Evolutionary conservation across 352 stramenopile species (phyloP).

Genomic region (Phytophthora fragariaefolia): DNA sequence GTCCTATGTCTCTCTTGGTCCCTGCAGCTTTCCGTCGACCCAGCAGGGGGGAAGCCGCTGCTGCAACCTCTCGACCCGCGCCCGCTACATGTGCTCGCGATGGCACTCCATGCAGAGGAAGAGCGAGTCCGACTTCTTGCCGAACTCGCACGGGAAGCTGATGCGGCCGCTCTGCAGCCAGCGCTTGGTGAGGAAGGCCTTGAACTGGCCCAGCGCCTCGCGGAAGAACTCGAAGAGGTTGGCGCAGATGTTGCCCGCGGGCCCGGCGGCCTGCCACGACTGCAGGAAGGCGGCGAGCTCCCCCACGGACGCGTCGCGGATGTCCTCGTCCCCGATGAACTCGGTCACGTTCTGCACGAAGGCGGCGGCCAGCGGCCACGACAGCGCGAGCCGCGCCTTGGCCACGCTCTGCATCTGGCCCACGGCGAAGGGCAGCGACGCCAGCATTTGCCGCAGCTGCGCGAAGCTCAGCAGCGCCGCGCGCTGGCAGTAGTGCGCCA

Average conservation of each 20-base stretch:
- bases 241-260: constrained; percentile 61
- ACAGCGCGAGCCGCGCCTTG: constrained; percentile 60
- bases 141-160: constrained; percentile 79
- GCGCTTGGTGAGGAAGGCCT: constrained; percentile 64
- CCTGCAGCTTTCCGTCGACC: not conserved
- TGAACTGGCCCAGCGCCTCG: constrained; percentile 65
- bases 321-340: constrained; percentile 80
- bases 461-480: constrained; percentile 57
- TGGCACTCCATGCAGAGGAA: constrained; percentile 89
- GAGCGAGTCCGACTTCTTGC: constrained; percentile 76
- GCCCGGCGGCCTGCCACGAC: constrained; percentile 29
- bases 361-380: constrained; percentile 62
- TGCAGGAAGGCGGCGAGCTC: constrained; percentile 71
- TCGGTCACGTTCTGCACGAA: constrained; percentile 72
- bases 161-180: constrained; percentile 68
- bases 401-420: constrained; percentile 72
- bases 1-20: constrained; percentile 5
- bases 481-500: constrained; percentile 65
- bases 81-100: constrained; percentile 68
- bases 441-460: constrained; percentile 62
- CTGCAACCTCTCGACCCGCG: not conserved
- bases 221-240: constrained; percentile 74
- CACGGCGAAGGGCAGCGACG: constrained; percentile 67
- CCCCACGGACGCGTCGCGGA: constrained; percentile 65
- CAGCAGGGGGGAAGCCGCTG: not conserved